A percentile compares a stretch with the other conserved stretches of the same genome.
Evolutionary conservation across 1,139 yeast genomes (phyloP).

Genomic region (Suhomyces terraborum): DNA sequence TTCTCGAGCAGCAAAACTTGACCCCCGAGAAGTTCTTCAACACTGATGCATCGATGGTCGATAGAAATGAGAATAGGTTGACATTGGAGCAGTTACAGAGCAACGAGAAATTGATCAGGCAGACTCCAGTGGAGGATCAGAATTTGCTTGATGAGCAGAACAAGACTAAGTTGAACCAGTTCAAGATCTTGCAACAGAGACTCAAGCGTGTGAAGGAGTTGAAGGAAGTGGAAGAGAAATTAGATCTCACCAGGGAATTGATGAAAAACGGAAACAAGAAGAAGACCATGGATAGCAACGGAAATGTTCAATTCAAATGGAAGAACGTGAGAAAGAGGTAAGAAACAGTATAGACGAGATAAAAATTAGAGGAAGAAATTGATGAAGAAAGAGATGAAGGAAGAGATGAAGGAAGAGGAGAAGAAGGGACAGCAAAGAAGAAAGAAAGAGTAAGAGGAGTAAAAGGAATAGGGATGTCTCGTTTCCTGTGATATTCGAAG

Average conservation of each 20-base stretch:
- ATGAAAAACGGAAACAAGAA: conserved; percentile 90
- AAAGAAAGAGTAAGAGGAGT: no score
- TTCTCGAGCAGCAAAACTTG: conserved; percentile 56
- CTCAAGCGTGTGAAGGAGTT: conserved; percentile 70
- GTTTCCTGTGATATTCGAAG: conserved; percentile 1
- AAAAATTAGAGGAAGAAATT: no score
- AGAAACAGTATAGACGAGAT: no score
- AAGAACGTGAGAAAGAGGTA: conserved; percentile 80
- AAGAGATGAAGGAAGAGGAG: no score
- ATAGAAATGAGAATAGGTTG: conserved; percentile 72
- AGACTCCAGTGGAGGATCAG: conserved; percentile 29
- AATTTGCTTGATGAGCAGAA: conserved; percentile 47
- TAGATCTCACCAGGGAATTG: conserved; percentile 78
- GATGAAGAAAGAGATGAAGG: no score
- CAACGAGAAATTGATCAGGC: conserved; percentile 30
- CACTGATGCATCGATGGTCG: conserved; percentile 65
- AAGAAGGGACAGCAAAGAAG: no score
- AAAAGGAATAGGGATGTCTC: no score
- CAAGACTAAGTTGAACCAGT: conserved; percentile 60
- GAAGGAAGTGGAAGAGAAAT: conserved; percentile 64
- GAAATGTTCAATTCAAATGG: conserved; percentile 80
- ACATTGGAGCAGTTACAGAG: conserved; percentile 60
- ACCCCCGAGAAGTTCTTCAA: conserved; percentile 65
- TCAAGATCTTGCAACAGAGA: conserved; percentile 55
- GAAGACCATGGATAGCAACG: conserved; percentile 65